phyloP scores from a whole-genome alignment of 441 rosid genomes.

The Populus hybrid region DNA sequence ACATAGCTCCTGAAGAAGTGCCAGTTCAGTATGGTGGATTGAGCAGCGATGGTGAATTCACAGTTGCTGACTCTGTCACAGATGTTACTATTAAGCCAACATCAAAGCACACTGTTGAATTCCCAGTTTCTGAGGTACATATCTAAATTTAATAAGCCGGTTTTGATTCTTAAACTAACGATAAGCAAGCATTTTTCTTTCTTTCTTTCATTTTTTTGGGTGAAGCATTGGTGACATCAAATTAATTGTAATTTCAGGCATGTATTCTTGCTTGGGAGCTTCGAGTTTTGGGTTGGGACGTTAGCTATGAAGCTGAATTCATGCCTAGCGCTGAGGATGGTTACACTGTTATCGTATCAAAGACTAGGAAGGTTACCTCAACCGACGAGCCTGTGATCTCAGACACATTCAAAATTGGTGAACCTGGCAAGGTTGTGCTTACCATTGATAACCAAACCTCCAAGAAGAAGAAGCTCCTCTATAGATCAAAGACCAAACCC shows the following conservation, averaged over 20 bases:
- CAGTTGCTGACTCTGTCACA: conserved; percentile 47
- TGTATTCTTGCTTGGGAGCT: conserved; percentile 74
- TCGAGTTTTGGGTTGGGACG: conserved; percentile 79
- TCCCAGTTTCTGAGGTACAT: conserved; percentile 59
- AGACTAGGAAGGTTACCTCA: conserved; percentile 56
- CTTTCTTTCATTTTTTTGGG: background rate
- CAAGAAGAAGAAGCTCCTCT: conserved; percentile 82
- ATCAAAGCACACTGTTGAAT: conserved; percentile 47
- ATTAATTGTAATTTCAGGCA: conserved; percentile 36
- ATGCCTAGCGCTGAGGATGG: conserved; percentile 57
- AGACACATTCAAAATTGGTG: conserved; percentile 60
- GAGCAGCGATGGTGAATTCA: conserved; percentile 61
- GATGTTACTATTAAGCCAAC: conserved; percentile 59
- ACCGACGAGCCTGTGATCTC: conserved; percentile 61
- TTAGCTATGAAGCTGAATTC: conserved; percentile 76
- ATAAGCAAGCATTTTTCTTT: background rate
- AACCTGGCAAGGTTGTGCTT: conserved; percentile 67
- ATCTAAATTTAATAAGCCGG: background rate
- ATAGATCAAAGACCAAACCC: conserved; percentile 73
- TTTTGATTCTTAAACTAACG: background rate
- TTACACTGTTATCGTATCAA: conserved; percentile 71
- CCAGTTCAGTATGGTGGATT: conserved; percentile 81
- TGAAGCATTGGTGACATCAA: background rate
- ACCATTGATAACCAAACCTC: conserved; percentile 76
- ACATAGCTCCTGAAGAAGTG: conserved; percentile 67